phyloP scores from a whole-genome alignment of 2,329 filamentous ascomycete species.

The Myriosclerotinia scirpicola region DNA sequence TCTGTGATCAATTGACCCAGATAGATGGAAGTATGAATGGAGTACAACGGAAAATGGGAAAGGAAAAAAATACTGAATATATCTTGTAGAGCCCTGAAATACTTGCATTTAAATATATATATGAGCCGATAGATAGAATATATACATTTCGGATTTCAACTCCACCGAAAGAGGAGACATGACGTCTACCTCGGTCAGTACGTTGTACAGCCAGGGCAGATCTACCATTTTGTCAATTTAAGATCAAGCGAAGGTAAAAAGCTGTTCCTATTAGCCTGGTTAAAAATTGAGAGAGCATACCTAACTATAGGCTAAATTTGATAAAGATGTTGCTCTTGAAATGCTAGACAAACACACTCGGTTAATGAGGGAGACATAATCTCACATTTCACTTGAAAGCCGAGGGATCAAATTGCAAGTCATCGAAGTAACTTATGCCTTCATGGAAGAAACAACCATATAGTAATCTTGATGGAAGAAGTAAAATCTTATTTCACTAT shows the following conservation, averaged over 20 bases:
- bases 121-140: neutral
- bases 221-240: neutral
- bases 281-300: neutral
- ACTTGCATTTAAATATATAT: neutral
- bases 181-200: neutral
- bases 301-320: conserved; percentile 9
- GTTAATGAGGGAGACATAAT: neutral
- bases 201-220: neutral
- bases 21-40: neutral
- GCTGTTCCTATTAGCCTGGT: neutral
- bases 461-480: neutral
- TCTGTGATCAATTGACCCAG: neutral
- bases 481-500: neutral
- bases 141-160: conserved; percentile 3
- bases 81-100: neutral
- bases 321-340: neutral
- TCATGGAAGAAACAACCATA: neutral
- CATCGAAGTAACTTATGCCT: neutral
- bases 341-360: neutral
- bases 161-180: conserved; percentile 14
- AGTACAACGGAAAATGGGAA: neutral
- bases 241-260: neutral
- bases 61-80: neutral
- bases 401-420: neutral
- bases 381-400: neutral